Evolutionary conservation across 2,329 filamentous ascomycete species (phyloP).

Genomic region (Xylariaceae sp.): DNA sequence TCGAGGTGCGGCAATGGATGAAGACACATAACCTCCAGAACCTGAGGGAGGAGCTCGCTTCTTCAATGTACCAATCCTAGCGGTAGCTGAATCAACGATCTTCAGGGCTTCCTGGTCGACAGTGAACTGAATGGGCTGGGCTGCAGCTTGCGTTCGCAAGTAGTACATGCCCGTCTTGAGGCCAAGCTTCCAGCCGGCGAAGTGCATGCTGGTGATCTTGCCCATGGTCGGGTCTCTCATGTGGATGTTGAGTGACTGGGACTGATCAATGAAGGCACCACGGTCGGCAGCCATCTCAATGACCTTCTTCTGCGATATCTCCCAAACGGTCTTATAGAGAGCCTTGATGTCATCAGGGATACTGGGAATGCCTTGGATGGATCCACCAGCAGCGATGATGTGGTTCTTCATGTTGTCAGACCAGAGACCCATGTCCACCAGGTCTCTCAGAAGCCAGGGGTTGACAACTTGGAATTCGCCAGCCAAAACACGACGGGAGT

Average conservation of each 20-base stretch:
- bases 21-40: constrained; percentile 44
- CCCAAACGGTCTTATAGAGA: constrained; percentile 99
- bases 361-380: constrained; percentile 94
- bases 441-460: constrained; percentile 95
- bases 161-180: constrained; percentile 99
- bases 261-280: constrained; percentile 98
- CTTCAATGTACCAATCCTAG: constrained; percentile 59
- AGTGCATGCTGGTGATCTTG: constrained; percentile 99
- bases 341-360: constrained; percentile 94
- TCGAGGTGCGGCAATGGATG: constrained; percentile 59
- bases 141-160: constrained; percentile 93
- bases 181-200: constrained; percentile 97
- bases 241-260: constrained; percentile 98
- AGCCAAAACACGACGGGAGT: constrained; percentile 94
- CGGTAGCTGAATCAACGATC: constrained; percentile 75
- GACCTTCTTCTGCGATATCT: constrained; percentile 92
- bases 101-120: constrained; percentile 95
- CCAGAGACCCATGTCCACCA: constrained; percentile 97
- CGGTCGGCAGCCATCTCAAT: constrained; percentile 98
- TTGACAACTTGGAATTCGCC: constrained; percentile 99
- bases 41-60: constrained; percentile 63
- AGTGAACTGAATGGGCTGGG: constrained; percentile 96
- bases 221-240: constrained; percentile 99
- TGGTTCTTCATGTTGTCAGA: constrained; percentile 99
- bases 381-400: constrained; percentile 95